These are phyloP conservation scores for Apiotrichum montevideense DNA, from an alignment of 1,284 basidiomycete genomes.

Conservation along the genomic window DNA sequence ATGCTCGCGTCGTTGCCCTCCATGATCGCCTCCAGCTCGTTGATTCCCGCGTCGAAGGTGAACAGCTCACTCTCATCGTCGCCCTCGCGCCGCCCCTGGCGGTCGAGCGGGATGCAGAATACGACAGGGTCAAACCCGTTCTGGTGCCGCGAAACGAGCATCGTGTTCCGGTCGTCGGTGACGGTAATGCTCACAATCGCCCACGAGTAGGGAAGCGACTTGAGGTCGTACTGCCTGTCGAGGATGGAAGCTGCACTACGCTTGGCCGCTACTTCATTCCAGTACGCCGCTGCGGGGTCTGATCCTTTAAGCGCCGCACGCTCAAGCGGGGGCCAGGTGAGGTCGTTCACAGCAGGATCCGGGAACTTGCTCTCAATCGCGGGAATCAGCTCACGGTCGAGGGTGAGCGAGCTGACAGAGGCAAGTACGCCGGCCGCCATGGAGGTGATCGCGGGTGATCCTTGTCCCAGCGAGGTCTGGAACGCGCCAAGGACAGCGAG, in stretches of 20 bases:
- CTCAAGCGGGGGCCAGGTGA: slow-evolving; percentile 60
- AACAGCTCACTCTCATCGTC: slow-evolving; percentile 68
- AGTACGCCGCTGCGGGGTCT: slow-evolving; percentile 11
- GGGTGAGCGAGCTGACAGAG: slow-evolving; percentile 62
- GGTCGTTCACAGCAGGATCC: slow-evolving; percentile 50
- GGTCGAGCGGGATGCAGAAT: slow-evolving; percentile 77
- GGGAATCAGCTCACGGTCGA: slow-evolving; percentile 61
- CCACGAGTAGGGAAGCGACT: slow-evolving; percentile 69
- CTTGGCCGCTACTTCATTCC: slow-evolving; percentile 51
- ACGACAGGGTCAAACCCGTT: slow-evolving; percentile 61
- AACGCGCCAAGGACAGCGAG: slow-evolving; percentile 66
- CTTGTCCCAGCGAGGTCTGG: slow-evolving; percentile 68
- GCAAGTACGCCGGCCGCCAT: slow-evolving; percentile 58
- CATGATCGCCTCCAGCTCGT: slow-evolving; percentile 73
- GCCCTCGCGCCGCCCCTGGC: slow-evolving; percentile 68
- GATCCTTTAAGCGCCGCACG: not conserved
- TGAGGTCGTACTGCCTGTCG: slow-evolving; percentile 36
- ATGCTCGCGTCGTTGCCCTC: slow-evolving; percentile 53
- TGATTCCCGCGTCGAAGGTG: slow-evolving; percentile 65
- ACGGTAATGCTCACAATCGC: slow-evolving; percentile 77
- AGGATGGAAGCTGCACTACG: slow-evolving; percentile 50
- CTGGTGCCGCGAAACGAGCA: slow-evolving; percentile 77
- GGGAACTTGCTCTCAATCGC: slow-evolving; percentile 52
- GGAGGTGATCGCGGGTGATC: slow-evolving; percentile 51
- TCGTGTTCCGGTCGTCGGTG: slow-evolving; percentile 70